A percentile compares a stretch with the other conserved stretches of the same genome.
Evolutionary conservation across 2,329 filamentous ascomycete genomes (phyloP).

Genomic region (Neofusicoccum umdonicola): DNA sequence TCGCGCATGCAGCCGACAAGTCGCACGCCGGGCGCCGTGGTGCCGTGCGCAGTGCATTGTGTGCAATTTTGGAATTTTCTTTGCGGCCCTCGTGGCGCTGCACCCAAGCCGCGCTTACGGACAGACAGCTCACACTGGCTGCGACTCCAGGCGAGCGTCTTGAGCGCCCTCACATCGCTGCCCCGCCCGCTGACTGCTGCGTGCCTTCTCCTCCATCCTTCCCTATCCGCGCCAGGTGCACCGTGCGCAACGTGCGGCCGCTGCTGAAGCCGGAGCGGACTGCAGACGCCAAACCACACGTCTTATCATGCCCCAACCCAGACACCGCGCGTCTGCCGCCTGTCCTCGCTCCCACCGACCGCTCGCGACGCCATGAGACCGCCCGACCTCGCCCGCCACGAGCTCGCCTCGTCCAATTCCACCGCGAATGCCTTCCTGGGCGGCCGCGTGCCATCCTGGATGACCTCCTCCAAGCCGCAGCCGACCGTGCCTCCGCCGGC

Average conservation of each 20-base stretch:
- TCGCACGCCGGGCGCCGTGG: background rate
- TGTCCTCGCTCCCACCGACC: background rate
- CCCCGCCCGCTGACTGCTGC: background rate
- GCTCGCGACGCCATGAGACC: background rate
- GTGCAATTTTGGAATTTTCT: background rate
- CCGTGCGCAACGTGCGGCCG: background rate
- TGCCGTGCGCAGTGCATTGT: background rate
- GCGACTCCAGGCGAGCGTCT: background rate
- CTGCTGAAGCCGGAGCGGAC: background rate
- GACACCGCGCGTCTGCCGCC: background rate
- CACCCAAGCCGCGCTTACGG: background rate
- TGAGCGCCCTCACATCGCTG: background rate
- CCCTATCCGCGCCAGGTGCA: background rate
- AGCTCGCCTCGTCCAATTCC: slow-evolving; percentile 11
- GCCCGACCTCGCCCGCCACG: background rate
- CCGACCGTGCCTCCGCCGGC: background rate
- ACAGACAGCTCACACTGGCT: background rate
- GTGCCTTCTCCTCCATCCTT: background rate
- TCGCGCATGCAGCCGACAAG: background rate
- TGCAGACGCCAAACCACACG: background rate
- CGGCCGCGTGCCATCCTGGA: slow-evolving; percentile 11
- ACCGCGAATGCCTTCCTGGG: slow-evolving; percentile 17
- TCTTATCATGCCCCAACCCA: background rate
- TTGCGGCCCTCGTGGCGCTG: background rate
- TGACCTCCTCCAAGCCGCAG: background rate